phyloP scores from a whole-genome alignment of 305 asterid genomes.

The Fraxinus baroniana region DNA sequence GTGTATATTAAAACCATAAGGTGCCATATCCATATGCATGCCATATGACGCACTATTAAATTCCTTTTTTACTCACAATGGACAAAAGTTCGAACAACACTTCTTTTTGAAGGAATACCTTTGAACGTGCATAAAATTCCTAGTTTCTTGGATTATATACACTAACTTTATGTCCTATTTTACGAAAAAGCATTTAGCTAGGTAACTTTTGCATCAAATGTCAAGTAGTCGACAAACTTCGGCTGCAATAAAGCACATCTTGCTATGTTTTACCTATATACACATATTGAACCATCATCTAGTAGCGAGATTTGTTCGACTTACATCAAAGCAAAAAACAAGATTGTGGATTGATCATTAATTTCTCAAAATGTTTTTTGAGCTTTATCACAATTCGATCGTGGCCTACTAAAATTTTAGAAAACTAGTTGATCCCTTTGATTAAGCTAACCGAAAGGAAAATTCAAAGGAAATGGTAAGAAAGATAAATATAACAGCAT shows the following conservation, averaged over 20 bases:
- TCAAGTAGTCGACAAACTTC: slow-evolving; percentile 20
- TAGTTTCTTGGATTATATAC: slow-evolving; percentile 35
- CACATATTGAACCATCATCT: slow-evolving; percentile 12
- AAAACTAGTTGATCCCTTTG: not conserved
- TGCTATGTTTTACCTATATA: not conserved
- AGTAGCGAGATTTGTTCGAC: not conserved
- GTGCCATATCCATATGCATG: not conserved
- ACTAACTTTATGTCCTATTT: slow-evolving; percentile 13
- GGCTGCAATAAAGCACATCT: slow-evolving; percentile 29
- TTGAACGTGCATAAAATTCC: slow-evolving; percentile 32
- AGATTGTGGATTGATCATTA: not conserved
- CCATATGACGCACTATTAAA: not conserved
- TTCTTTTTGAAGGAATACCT: slow-evolving; percentile 20
- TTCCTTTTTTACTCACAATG: not conserved
- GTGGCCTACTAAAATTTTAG: not conserved
- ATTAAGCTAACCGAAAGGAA: not conserved
- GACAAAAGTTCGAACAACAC: not conserved
- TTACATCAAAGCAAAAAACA: not conserved
- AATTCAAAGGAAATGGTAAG: not conserved
- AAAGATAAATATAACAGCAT: not conserved
- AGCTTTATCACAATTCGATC: not conserved
- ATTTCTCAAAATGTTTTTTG: not conserved
- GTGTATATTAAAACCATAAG: not conserved
- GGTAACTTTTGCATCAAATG: slow-evolving; percentile 10
- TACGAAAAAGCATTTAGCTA: not conserved